Base-by-base conservation (phyloP, 176 grass and related monocot genomes). In the Musa schizocarpa region DNA sequence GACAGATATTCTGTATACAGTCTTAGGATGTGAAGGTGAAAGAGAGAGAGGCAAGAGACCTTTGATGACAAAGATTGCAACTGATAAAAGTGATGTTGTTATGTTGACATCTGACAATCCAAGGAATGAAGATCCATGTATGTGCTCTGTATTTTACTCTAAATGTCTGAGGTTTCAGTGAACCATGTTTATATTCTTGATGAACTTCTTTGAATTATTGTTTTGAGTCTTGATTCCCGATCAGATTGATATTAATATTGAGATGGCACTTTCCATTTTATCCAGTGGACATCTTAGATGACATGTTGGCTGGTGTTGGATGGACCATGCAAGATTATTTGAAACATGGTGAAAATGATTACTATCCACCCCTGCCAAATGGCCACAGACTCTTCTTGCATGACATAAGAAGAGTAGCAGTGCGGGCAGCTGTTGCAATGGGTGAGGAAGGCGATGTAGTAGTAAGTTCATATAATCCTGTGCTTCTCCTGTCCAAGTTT, bases 251-350 rank as follows among this genome's bases (percentile, higher is more conserved):
- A 20, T 43, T 19, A 64, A 52, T 26, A 63, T 43, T 73, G 56
- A 65, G 6, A 64, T 54, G 17, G 13, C 23, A 7, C 64, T 52
- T 76, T 83, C 50, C 75, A 49, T 70, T 74, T 62, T 86, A 56
- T 66, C 63, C 82, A 98, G 90, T 93, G 88, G 90, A 98, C 80
- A 98, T 98, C 81, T 82, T 98, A 59, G 94, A 98, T 83, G 94
- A 98, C 81, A 98, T 98, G 94, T 85, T 98, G 78, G 88, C 66
- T 50, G 94, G 94, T 2, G 77, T 98, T 21, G 94, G 94, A 53
- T 98, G 88, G 94, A 98, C 86, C 63, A 98, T 98, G 94, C 77
- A 93, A 87, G 94, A 98, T 84, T 98, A 98, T 83, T 91, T 98
- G 75, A 93, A 98, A 75, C 78, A 87, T 52, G 88, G 94, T 13